Base-by-base conservation (phyloP, 2,329 filamentous ascomycete species). In the Sclerotiophoma versabilis region DNA sequence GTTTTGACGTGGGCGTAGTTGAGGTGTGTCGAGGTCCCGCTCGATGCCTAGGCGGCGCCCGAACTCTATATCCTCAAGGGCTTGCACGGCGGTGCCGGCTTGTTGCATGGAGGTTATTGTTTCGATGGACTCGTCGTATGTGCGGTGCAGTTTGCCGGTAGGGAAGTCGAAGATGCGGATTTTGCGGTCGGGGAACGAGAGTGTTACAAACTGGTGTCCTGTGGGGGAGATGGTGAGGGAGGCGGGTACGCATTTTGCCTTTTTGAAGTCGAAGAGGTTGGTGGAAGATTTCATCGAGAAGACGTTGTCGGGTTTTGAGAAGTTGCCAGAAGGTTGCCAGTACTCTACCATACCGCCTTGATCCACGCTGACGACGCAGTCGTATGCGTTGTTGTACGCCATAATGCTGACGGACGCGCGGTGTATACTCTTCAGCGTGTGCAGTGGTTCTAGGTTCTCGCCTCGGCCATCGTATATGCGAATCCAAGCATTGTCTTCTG, bases 181-280 rank as follows among this genome's bases (percentile, higher is more conserved):
- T 75, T 96, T 96, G 51, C 95, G 87, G 75, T 99, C 95, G 0
- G 95, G 96, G 64, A 97, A 88, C 0, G 95, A 99, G 64, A 95
- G 88, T 0, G 92, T 89, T 1, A 90, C 92, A 69, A 99, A 95
- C 55, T 92, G 90, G 52, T 89, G 85, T 5, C 93, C 92, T 0
- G 89, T 89, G 0, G 93, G 92, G 0, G 95, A 97, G 39, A 99
- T 84, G 0, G 90, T 91, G 42, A 99, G 80, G 10, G 90, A 91
- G 4, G 87, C 86, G 0, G 93, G 93, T 0, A 89, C 84, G 0
- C 92, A 90, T 74, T 96, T 98, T 26, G 74, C 85, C 76, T 97
- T 98, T 71, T 96, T 98, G 79, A 99, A 98, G 47, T 96, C 93
- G 70, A 98, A 99, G 1, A 99, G 82, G 68, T 91, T 95, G 2